phyloP scores from a whole-genome alignment of 2,329 filamentous ascomycete species.

The Zasmidium citrigriseum region DNA sequence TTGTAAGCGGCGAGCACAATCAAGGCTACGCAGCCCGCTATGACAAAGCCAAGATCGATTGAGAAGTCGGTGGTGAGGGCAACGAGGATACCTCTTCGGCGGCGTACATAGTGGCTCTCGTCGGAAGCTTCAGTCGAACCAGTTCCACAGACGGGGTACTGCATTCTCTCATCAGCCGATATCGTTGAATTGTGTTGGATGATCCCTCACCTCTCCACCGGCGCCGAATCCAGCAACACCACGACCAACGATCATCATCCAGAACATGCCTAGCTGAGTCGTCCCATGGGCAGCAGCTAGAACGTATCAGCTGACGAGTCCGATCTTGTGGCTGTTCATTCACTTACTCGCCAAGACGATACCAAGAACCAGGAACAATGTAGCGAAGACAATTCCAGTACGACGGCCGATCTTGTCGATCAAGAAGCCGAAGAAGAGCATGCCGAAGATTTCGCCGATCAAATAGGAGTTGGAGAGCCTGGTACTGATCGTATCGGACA shows the following conservation, averaged over 20 bases:
- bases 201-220: constrained; percentile 37
- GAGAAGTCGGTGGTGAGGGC: constrained; percentile 24
- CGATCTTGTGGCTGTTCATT: neutral
- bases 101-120: constrained; percentile 18
- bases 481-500: constrained; percentile 49
- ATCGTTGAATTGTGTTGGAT: neutral
- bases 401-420: constrained; percentile 55
- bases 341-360: constrained; percentile 43
- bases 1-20: constrained; percentile 45
- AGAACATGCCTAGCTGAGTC: constrained; percentile 49
- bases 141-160: constrained; percentile 16
- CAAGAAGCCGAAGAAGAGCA: constrained; percentile 54
- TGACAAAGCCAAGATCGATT: constrained; percentile 79
- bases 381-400: constrained; percentile 51
- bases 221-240: constrained; percentile 41
- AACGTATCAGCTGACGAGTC: neutral
- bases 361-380: constrained; percentile 49
- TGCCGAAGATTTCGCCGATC: constrained; percentile 59
- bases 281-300: constrained; percentile 46
- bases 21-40: constrained; percentile 75
- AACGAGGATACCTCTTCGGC: constrained; percentile 23
- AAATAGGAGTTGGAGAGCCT: constrained; percentile 58
- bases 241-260: constrained; percentile 54
- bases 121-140: constrained; percentile 20
- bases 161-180: neutral